phyloP scores from a whole-genome alignment of 495 filamentous ascomycete genomes.

The Aspergillus coremiiformis region DNA sequence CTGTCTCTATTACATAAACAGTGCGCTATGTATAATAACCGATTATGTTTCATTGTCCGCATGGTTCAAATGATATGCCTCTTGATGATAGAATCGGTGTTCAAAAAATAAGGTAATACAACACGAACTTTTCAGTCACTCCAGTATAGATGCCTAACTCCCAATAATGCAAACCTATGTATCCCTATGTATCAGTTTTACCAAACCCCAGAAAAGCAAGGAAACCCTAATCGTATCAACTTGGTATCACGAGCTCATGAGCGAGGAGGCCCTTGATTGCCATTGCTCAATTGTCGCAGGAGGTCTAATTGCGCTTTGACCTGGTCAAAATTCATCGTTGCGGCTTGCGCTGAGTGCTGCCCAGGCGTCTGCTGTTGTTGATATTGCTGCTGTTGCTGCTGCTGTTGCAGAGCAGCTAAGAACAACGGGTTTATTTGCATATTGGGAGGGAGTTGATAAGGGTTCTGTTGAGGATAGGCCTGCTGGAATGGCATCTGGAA shows the following conservation, averaged over 20 bases:
- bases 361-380: slow-evolving; percentile 33
- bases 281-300: slow-evolving; percentile 34
- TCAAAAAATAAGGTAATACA: not conserved
- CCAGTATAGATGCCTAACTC: slow-evolving; percentile 5
- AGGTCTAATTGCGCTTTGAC: slow-evolving; percentile 44
- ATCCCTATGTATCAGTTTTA: not conserved
- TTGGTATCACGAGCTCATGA: slow-evolving; percentile 19
- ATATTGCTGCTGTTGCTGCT: slow-evolving; percentile 33
- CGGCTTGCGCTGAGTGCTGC: slow-evolving; percentile 29
- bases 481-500: slow-evolving; percentile 37
- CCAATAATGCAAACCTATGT: slow-evolving; percentile 24
- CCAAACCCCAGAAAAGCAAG: slow-evolving; percentile 8
- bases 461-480: slow-evolving; percentile 29
- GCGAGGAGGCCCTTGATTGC: slow-evolving; percentile 31
- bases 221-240: slow-evolving; percentile 4
- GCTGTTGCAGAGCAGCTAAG: slow-evolving; percentile 43
- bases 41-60: not conserved
- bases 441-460: slow-evolving; percentile 38
- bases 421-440: slow-evolving; percentile 62
- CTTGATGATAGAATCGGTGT: not conserved
- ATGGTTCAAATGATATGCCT: not conserved
- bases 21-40: slow-evolving; percentile 4
- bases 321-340: slow-evolving; percentile 35
- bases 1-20: not conserved
- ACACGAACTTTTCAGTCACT: not conserved